Evolutionary conservation across 257 asterid genomes (phyloP).

Genomic region (Jacaranda mimosifolia): DNA sequence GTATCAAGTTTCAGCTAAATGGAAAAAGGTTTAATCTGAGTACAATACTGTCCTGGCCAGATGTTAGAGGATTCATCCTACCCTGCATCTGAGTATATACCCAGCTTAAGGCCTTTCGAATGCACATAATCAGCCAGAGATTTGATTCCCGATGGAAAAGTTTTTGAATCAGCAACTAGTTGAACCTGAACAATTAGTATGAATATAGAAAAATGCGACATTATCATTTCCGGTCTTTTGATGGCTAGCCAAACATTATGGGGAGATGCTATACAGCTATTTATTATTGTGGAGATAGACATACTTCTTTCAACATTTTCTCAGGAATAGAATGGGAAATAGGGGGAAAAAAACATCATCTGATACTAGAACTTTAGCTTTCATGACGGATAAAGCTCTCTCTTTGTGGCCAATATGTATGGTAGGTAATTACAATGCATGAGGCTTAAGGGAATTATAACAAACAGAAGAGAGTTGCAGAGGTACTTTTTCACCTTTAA

Average conservation of each 20-base stretch:
- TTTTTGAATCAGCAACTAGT: conserved; percentile 65
- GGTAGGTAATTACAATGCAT: conserved; percentile 18
- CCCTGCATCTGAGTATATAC: conserved; percentile 99
- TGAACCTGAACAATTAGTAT: conserved; percentile 67
- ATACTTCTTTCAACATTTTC: too few species aligned
- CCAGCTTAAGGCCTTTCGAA: conserved; percentile 88
- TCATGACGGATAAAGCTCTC: not conserved
- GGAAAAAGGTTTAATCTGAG: conserved; percentile 9
- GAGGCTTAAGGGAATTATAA: conserved; percentile 4
- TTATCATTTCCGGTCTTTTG: too few species aligned
- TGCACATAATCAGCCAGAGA: conserved; percentile 93
- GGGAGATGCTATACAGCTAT: too few species aligned
- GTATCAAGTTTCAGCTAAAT: not conserved
- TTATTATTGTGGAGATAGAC: too few species aligned
- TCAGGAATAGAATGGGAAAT: not conserved
- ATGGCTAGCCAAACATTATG: too few species aligned
- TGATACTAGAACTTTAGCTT: not conserved
- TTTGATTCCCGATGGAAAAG: conserved; percentile 90
- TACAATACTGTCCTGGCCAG: conserved; percentile 4
- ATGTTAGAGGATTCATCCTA: conserved; percentile 44
- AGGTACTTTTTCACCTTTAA: conserved; percentile 54
- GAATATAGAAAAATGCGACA: not conserved
- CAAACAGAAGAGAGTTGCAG: conserved; percentile 9
- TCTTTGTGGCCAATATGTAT: not conserved
- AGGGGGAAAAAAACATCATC: not conserved